phyloP scores from a whole-genome alignment of 1,139 yeast genomes.

The Geotrichum reessii region DNA sequence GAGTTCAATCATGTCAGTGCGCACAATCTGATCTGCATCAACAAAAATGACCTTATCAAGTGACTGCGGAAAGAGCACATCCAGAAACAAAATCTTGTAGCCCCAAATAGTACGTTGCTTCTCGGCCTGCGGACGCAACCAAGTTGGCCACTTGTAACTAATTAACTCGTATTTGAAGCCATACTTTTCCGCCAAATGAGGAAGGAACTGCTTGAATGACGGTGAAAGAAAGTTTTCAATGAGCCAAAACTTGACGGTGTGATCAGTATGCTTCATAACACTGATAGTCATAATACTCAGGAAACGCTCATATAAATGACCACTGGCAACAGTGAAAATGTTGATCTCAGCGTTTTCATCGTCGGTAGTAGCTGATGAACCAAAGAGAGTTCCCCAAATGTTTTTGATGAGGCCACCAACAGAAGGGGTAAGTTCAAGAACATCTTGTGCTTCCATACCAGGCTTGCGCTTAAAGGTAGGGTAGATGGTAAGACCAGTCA shows the following conservation, averaged over 20 bases:
- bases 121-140: slow-evolving; percentile 74
- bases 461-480: slow-evolving; percentile 44
- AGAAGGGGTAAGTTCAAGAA: slow-evolving; percentile 27
- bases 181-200: slow-evolving; percentile 52
- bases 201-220: slow-evolving; percentile 55
- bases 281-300: slow-evolving; percentile 74
- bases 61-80: slow-evolving; percentile 76
- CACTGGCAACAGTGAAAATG: slow-evolving; percentile 78
- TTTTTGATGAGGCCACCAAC: slow-evolving; percentile 6
- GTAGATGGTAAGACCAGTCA: slow-evolving; percentile 44
- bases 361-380: slow-evolving; percentile 1
- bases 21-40: slow-evolving; percentile 76
- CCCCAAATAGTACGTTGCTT: slow-evolving; percentile 83
- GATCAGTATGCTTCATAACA: slow-evolving; percentile 56
- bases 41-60: slow-evolving; percentile 74
- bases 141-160: slow-evolving; percentile 85
- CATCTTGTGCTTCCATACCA: slow-evolving; percentile 41
- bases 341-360: slow-evolving; percentile 56
- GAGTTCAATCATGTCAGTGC: slow-evolving; percentile 67
- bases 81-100: slow-evolving; percentile 77
- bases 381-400: slow-evolving; percentile 10
- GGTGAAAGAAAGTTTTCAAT: slow-evolving; percentile 75
- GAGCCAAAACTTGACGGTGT: slow-evolving; percentile 78
- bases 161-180: slow-evolving; percentile 66
- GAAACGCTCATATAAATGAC: slow-evolving; percentile 68